These are phyloP conservation scores for Geranomyces variabilis DNA, from an alignment of 192 early-diverging fungal species.

Conservation along the genomic window DNA sequence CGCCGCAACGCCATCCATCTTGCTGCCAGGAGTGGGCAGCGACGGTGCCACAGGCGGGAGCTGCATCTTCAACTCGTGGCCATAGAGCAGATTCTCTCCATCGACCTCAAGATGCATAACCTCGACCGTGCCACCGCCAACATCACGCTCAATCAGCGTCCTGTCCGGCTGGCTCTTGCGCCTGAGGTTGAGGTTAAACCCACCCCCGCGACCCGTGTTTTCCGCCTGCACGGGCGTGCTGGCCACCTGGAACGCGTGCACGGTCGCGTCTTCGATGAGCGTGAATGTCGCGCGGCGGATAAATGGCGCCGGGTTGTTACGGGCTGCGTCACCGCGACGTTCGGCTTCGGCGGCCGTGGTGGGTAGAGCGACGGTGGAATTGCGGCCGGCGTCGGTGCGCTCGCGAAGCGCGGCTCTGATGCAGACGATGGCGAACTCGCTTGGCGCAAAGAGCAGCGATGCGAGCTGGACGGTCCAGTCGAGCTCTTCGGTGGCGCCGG, in stretches of 20 bases:
- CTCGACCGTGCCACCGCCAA: conserved; percentile 23
- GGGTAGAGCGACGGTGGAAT: conserved; percentile 11
- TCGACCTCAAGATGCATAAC: conserved; percentile 27
- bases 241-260: conserved; percentile 18
- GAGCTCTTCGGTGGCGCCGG: conserved; percentile 27
- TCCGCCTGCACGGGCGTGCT: conserved; percentile 12
- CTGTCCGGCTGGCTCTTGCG: conserved; percentile 2
- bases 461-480: conserved; percentile 33
- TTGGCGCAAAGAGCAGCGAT: background rate
- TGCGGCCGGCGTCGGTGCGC: conserved; percentile 17
- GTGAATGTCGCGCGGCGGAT: conserved; percentile 26
- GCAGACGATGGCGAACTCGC: conserved; percentile 24
- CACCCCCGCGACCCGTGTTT: conserved; percentile 6
- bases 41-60: conserved; percentile 20
- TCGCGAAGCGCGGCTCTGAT: conserved; percentile 9
- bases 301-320: conserved; percentile 17
- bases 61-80: conserved; percentile 29
- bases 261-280: conserved; percentile 22
- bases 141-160: conserved; percentile 17
- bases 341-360: conserved; percentile 23
- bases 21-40: conserved; percentile 28
- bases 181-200: conserved; percentile 21
- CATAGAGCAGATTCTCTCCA: conserved; percentile 29
- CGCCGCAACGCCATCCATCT: conserved; percentile 17
- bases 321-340: background rate